Base-by-base conservation (phyloP, 176 grass and related monocot genomes). In the Otatea glauca region DNA sequence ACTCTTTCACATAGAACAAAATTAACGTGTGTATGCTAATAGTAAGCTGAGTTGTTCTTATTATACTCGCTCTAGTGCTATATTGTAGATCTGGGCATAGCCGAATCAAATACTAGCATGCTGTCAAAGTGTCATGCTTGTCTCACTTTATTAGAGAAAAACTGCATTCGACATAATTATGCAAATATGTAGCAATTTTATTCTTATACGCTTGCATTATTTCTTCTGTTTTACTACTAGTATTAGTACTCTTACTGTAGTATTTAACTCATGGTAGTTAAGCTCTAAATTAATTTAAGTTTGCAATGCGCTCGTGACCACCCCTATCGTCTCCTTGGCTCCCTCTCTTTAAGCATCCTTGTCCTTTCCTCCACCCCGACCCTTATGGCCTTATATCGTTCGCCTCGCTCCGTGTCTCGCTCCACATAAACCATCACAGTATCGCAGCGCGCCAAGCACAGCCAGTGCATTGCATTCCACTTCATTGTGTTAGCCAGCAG, bases 251-350 rank as follows among this genome's bases (percentile, higher is more conserved):
- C 48, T 54, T 74, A 75, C 74, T 54, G 17, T 76, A 20, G 9
- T 18, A 35, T 63, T 34, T 10, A 56, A 54, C 51, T 54, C 18
- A 11, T n/a, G 7, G 18, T 21, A 55, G 21, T 43, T 25, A 56
- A 68, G 63, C 23, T 47, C 21, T 54, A 20, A 2, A 43, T 53
- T n/a, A 51, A 38, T 69, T 24, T 24, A 83, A 37, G 59, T n/a
- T 63, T 6, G 29, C 50, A 53, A 53, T 18, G 50, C 16, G 64
- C 91, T 91, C 86, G 91, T 93, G 93, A 92, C 29, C 79, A 78
- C 79, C 18, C 10, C 51, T 3, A 35, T 56, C 1, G 3, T 0
- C 20, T 63, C 53, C 53, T 10, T 72, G 44, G 43, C 38, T 45
- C 50, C 49, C 75, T 70, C 45, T 67, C 58, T 70, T 86, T 87